phyloP scores from a whole-genome alignment of 2,329 filamentous ascomycete species.

The Pyrenophora tritici-repentis region DNA sequence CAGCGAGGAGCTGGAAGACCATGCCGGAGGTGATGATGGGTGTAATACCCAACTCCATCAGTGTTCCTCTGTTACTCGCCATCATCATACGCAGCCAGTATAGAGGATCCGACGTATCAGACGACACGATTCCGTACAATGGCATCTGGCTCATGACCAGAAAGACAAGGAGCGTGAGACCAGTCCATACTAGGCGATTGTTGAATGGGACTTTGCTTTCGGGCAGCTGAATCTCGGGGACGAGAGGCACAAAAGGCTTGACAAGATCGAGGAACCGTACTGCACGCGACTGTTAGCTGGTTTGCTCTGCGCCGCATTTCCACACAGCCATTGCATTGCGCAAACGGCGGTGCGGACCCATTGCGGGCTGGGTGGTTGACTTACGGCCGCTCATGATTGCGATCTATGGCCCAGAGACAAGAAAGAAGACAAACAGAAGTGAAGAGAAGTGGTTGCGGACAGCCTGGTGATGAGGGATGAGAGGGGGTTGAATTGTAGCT shows the following conservation, averaged over 20 bases:
- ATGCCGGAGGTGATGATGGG: constrained; percentile 99
- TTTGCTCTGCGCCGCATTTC: constrained; percentile 6
- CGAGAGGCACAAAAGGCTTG: constrained; percentile 99
- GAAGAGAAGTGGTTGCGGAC: constrained; percentile 32
- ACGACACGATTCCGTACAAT: constrained; percentile 95
- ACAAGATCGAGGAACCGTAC: constrained; percentile 99
- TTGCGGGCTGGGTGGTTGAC: constrained; percentile 45
- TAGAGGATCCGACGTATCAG: constrained; percentile 90
- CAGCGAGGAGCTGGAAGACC: constrained; percentile 99
- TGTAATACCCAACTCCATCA: constrained; percentile 95
- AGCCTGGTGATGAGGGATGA: constrained; percentile 35
- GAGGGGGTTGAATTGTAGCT: constrained; percentile 37
- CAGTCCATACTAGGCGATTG: constrained; percentile 67
- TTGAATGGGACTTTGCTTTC: constrained; percentile 99
- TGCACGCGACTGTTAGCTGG: constrained; percentile 50
- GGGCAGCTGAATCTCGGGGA: constrained; percentile 85
- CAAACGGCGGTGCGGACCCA: constrained; percentile 14
- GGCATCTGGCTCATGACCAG: constrained; percentile 99
- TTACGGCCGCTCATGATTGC: constrained; percentile 65
- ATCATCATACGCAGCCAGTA: constrained; percentile 99
- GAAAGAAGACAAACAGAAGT: constrained; percentile 42
- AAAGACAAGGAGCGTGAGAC: constrained; percentile 89
- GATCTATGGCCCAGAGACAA: constrained; percentile 39
- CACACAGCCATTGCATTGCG: constrained; percentile 13
- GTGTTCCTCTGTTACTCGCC: constrained; percentile 94